Base-by-base conservation (phyloP, 2,329 filamentous ascomycete genomes). In the Verticillium zaregamsianum region DNA sequence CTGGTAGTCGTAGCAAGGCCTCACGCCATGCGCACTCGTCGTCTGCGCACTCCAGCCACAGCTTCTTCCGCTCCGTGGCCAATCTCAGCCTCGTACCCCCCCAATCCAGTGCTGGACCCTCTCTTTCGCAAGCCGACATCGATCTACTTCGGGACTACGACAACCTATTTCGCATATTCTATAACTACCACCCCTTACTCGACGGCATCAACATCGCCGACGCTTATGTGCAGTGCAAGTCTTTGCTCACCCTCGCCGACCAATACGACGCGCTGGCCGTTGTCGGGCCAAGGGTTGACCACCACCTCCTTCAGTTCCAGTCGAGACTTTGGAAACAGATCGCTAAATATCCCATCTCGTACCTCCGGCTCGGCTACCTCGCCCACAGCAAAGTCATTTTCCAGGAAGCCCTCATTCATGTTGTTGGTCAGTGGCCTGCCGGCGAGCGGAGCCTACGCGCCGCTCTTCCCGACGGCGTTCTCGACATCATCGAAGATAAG, bases 401-500 rank as follows among this genome's bases (percentile, higher is more conserved):
- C 70, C 87, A 90, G 66, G 90, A 98, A 78, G 92, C 93, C 0
- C 82, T 98, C 57, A 91, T 97, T 59, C 94, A 98, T 70, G 92
- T 97, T 0, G 93, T 97, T 0, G 94, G 94, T 3, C 92, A 96
- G 73, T 98, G 94, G 94, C 93, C 94, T 0, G 81, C 86, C 0
- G 92, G 90, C 17, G 86, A 93, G 68, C 86, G 90, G 31, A 91
- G 91, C 68, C 84, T 97, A 39, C 87, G 91, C 62, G 83, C 86
- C 63, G 82, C 89, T 33, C 82, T 96, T 49, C 91, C 93, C 0
- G 86, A 89, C 31, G 74, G 85, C 0, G 92, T 97, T 0, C 80
- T 97, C 11, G 93, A 97, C 67, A 83, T 97, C 39, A 96, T 97
- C 64, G 92, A 97, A 74, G 93, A 97, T 76, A 97, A 97, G 75